These are phyloP conservation scores for Clavispora asparagi DNA, from an alignment of 805 yeast species.

Conservation along the genomic window DNA sequence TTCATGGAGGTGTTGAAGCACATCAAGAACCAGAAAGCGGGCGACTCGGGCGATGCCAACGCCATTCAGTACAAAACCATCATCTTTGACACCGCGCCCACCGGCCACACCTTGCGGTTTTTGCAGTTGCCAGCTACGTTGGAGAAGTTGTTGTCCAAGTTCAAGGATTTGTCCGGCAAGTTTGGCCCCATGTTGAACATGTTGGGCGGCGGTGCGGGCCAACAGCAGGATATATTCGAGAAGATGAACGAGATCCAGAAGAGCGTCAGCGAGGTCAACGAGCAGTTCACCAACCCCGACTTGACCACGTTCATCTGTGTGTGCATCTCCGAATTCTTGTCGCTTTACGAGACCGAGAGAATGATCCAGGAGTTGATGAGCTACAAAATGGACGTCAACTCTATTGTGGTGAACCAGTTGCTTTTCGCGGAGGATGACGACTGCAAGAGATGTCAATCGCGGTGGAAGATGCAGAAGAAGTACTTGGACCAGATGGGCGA, in stretches of 20 bases:
- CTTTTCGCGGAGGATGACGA: constrained; percentile 78
- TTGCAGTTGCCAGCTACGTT: constrained; percentile 90
- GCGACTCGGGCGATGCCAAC: constrained; percentile 20
- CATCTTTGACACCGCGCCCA: constrained; percentile 99
- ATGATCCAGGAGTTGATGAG: constrained; percentile 93
- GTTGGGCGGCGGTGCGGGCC: constrained; percentile 62
- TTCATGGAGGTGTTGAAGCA: constrained; percentile 98
- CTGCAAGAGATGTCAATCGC: constrained; percentile 86
- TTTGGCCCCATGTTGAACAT: constrained; percentile 87
- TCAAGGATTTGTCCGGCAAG: constrained; percentile 78
- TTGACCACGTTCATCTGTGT: constrained; percentile 94
- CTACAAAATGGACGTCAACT: constrained; percentile 93
- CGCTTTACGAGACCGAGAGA: constrained; percentile 95
- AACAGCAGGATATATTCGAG: constrained; percentile 64
- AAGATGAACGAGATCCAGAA: constrained; percentile 78
- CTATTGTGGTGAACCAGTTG: constrained; percentile 92
- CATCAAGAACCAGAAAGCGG: constrained; percentile 65
- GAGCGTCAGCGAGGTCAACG: constrained; percentile 81
- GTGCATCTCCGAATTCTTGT: constrained; percentile 94
- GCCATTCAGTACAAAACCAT: constrained; percentile 64
- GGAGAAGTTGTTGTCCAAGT: constrained; percentile 79
- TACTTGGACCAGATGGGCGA: constrained; percentile 94
- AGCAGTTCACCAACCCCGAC: constrained; percentile 94
- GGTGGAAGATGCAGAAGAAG: constrained; percentile 95
- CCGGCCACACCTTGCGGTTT: constrained; percentile 96